Base-by-base conservation (phyloP, 306 rosid species). In the Glycine tomentella region DNA sequence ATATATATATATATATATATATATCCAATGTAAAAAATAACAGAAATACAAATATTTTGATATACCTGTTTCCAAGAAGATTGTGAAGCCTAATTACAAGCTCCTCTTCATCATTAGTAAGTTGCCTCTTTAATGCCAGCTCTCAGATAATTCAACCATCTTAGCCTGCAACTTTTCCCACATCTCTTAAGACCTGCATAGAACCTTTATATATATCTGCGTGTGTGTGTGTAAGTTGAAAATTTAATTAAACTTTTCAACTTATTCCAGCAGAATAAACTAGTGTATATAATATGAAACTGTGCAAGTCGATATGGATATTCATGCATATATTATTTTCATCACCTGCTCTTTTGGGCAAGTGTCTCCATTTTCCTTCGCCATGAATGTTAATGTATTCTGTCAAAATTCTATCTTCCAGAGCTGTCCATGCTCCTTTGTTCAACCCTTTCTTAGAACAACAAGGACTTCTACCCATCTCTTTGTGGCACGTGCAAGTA, bases 341-440 rank as follows among this genome's bases (percentile, higher is more conserved):
- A 25, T 25, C 31, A 86, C 91, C 91, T 72, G 91, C 87, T 83
- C 84, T 86, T 75, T 81, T 84, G 51, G 91, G 89, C 15, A 88
- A 64, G 77, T 78, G 80, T 46, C 84, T 78, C 91, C 91, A 88
- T 69, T 88, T 86, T 20, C 91, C 91, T 79, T 83, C 85, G 1
- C 91, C 91, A 17, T 88, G 88, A 66, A 16, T 40, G 68, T 48
- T 36, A 33, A 88, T 78, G 82, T 81, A 86, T 17, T 81, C 83
- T 0, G 36, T 57, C 52, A 88, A 89, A 14, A 79, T 70, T 68
- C 84, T 72, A 84, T 88, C 91, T 81, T 88, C 91, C 14, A 31
- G 57, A 25, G 89, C 84, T 5, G 89, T 85, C 91, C 91, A 88
- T 48, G 91, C 89, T 81, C 91, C 91, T 81, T 78, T 88, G 25